Percentiles rank a stretch among this genome's conserved stretches.
Evolutionary conservation across 2,329 filamentous ascomycete genomes (phyloP).

Genomic region (Penicillium rolfsii): DNA sequence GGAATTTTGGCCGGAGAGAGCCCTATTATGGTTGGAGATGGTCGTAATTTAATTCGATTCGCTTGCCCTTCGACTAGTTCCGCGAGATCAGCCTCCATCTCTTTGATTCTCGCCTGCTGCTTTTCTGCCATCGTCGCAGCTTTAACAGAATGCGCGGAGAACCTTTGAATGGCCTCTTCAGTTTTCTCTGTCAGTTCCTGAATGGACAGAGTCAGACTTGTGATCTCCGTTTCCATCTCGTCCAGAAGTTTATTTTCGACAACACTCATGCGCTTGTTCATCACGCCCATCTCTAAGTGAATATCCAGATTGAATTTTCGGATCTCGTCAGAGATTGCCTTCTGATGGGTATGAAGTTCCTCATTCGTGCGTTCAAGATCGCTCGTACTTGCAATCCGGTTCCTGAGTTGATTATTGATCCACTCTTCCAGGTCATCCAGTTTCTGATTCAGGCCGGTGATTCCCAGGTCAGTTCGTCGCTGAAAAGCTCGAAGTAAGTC

Average conservation of each 20-base stretch:
- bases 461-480: constrained; percentile 11
- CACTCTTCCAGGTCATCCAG: constrained; percentile 18
- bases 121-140: constrained; percentile 16
- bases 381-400: constrained; percentile 7
- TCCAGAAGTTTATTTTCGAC: constrained; percentile 18
- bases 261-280: constrained; percentile 14
- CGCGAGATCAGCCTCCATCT: constrained; percentile 18
- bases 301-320: constrained; percentile 20
- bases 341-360: constrained; percentile 15
- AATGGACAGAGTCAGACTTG: constrained; percentile 5
- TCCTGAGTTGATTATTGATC: constrained; percentile 18
- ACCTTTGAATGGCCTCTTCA: constrained; percentile 6
- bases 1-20: not conserved
- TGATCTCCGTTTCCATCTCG: constrained; percentile 16
- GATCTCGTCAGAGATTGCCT: constrained; percentile 15
- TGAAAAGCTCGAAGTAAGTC: constrained; percentile 17
- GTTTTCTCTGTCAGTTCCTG: constrained; percentile 16
- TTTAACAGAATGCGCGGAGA: not conserved
- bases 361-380: constrained; percentile 18
- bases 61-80: constrained; percentile 8
- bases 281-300: constrained; percentile 13
- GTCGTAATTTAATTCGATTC: not conserved
- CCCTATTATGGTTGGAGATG: not conserved
- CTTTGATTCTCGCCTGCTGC: constrained; percentile 9
- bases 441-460: constrained; percentile 11